Conservation (phyloP, 2,329 filamentous ascomycete genomes). For the Metarhizium album region DNA sequence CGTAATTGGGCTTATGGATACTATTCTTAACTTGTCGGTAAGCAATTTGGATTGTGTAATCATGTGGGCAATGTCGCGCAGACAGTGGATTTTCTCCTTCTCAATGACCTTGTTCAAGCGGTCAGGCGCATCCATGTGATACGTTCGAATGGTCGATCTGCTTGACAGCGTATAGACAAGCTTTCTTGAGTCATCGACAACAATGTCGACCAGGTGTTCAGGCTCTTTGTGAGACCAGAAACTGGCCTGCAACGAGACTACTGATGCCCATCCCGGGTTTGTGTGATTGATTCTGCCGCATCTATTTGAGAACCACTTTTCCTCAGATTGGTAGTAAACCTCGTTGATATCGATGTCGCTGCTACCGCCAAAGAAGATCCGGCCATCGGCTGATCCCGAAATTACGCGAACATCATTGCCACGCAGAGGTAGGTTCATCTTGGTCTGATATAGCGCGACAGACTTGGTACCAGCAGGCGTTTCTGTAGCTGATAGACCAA, state of each 20-base stretch:
- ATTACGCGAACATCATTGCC: constrained; percentile 71
- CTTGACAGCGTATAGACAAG: constrained; percentile 87
- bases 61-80: constrained; percentile 76
- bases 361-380: constrained; percentile 84
- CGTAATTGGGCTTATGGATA: constrained; percentile 78
- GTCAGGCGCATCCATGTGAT: constrained; percentile 63
- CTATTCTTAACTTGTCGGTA: constrained; percentile 58
- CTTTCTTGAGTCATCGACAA: constrained; percentile 77
- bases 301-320: constrained; percentile 87
- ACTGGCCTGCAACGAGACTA: constrained; percentile 40
- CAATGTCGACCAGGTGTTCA: constrained; percentile 67
- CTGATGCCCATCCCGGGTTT: constrained; percentile 57
- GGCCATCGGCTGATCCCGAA: constrained; percentile 69
- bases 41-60: constrained; percentile 64
- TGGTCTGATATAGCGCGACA: constrained; percentile 77
- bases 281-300: constrained; percentile 87
- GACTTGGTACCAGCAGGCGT: constrained; percentile 58
- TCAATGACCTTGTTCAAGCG: constrained; percentile 54
- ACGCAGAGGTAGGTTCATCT: constrained; percentile 68
- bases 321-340: constrained; percentile 91
- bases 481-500: constrained; percentile 67
- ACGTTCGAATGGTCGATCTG: constrained; percentile 80
- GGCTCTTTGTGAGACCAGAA: constrained; percentile 40
- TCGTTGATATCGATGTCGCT: constrained; percentile 84
- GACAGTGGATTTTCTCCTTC: constrained; percentile 49